Evolutionary conservation across 305 asterid genomes (phyloP).

Genomic region (Nicotiana rustica): DNA sequence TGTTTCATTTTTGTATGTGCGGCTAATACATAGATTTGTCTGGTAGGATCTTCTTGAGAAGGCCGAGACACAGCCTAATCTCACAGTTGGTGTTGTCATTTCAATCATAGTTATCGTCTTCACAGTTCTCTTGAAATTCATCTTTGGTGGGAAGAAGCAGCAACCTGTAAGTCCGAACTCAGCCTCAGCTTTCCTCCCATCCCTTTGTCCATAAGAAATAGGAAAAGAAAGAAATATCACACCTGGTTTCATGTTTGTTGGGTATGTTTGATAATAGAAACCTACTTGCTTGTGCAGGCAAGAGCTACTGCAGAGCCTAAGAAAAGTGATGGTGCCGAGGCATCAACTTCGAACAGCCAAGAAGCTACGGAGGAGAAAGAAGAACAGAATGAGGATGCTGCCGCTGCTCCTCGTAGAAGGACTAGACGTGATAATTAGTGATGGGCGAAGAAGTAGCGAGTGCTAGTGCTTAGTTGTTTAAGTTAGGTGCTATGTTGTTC

Average conservation of each 20-base stretch:
- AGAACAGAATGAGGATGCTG: slow-evolving; percentile 52
- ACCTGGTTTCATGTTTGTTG: not conserved
- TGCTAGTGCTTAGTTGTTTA: not conserved
- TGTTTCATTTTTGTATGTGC: slow-evolving; percentile 11
- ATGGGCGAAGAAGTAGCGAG: not conserved
- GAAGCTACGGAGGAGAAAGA: slow-evolving; percentile 61
- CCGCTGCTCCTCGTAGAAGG: slow-evolving; percentile 67
- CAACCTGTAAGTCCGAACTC: slow-evolving; percentile 38
- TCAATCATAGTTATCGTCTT: slow-evolving; percentile 60
- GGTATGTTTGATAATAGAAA: not conserved
- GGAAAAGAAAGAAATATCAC: not conserved
- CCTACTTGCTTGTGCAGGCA: slow-evolving; percentile 50
- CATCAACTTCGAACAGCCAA: slow-evolving; percentile 57
- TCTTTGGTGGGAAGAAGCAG: slow-evolving; percentile 85
- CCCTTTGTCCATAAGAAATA: not conserved
- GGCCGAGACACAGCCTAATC: slow-evolving; percentile 90
- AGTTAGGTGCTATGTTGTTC: not conserved
- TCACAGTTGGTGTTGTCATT: slow-evolving; percentile 67
- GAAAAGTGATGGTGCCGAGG: slow-evolving; percentile 54
- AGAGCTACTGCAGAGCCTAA: slow-evolving; percentile 46
- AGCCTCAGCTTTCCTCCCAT: not conserved
- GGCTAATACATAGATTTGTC: slow-evolving; percentile 23
- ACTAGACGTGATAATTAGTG: slow-evolving; percentile 72
- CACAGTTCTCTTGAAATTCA: slow-evolving; percentile 62
- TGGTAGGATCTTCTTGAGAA: slow-evolving; percentile 84